Percentiles rank a stretch among this genome's conserved stretches.
Conservation (phyloP, 805 yeast species). For the Starmerella khaoyaiensis region DNA sequence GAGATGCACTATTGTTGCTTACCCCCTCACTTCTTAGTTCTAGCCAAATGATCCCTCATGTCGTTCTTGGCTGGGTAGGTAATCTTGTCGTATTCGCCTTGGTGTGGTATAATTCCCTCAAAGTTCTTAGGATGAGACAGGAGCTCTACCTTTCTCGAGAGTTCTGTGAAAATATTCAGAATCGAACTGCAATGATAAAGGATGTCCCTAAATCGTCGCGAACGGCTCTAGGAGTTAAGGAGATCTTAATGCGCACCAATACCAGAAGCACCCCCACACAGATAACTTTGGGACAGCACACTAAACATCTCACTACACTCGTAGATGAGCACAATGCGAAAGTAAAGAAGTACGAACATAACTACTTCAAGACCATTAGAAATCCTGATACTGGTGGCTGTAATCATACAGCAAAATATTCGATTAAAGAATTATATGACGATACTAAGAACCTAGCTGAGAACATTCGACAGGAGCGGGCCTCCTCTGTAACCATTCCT, state of each 20-base stretch:
- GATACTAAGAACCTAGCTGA: slow-evolving; percentile 17
- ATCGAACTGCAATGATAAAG: slow-evolving; percentile 26
- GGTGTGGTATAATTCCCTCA: slow-evolving; percentile 23
- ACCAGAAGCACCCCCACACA: slow-evolving; percentile 3
- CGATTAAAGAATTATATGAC: background rate
- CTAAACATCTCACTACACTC: slow-evolving; percentile 18
- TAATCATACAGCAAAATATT: too few relatives aligned
- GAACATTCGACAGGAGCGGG: slow-evolving; percentile 13
- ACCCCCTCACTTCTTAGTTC: slow-evolving; percentile 29
- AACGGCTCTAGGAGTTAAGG: slow-evolving; percentile 22
- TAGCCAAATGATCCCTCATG: slow-evolving; percentile 27
- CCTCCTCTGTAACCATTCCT: background rate
- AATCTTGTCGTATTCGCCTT: slow-evolving; percentile 23
- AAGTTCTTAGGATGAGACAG: slow-evolving; percentile 22
- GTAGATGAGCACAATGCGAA: slow-evolving; percentile 20
- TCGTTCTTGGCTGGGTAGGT: slow-evolving; percentile 26
- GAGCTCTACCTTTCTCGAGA: slow-evolving; percentile 17
- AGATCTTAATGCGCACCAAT: slow-evolving; percentile 6
- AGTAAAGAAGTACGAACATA: slow-evolving; percentile 23
- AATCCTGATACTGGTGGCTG: too few relatives aligned
- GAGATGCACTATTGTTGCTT: slow-evolving; percentile 28
- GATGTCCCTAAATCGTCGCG: slow-evolving; percentile 24
- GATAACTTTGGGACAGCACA: slow-evolving; percentile 1
- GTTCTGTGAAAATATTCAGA: slow-evolving; percentile 22
- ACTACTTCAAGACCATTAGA: background rate